phyloP scores from a whole-genome alignment of 78 protist species.

The Emiliania huxleyi region DNA sequence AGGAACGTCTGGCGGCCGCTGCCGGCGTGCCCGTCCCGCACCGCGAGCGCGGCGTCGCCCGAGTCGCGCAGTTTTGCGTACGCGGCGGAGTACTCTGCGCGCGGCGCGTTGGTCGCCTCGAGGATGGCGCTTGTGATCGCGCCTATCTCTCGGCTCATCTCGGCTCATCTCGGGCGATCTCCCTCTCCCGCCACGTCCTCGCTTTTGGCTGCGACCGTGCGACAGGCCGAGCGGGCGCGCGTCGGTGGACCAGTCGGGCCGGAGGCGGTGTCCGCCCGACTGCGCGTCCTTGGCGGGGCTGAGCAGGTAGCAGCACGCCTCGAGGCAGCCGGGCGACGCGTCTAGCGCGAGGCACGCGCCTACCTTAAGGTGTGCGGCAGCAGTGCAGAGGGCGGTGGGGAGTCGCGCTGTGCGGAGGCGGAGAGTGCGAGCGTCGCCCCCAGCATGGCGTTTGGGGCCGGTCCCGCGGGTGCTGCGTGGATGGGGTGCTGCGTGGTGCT shows the following conservation, averaged over 20 bases:
- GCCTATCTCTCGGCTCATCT: too few species aligned
- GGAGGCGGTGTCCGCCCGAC: conserved; percentile 10
- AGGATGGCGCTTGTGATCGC: not conserved
- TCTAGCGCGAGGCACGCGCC: not conserved
- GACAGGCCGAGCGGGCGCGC: not conserved
- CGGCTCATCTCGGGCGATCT: too few species aligned
- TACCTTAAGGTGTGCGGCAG: too few species aligned
- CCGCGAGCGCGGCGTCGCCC: not conserved
- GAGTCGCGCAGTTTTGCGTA: not conserved
- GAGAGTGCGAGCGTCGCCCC: too few species aligned
- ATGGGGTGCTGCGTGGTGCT: too few species aligned
- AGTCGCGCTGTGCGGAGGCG: too few species aligned
- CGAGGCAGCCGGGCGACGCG: not conserved
- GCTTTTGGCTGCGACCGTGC: not conserved
- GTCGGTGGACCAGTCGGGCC: not conserved
- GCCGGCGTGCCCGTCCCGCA: conserved; percentile 2
- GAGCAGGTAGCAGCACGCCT: not conserved
- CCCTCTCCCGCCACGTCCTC: too few species aligned
- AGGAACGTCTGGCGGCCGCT: not conserved
- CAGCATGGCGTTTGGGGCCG: too few species aligned
- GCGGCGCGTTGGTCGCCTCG: not conserved
- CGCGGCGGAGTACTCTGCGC: not conserved
- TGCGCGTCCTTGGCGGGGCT: conserved; percentile 11
- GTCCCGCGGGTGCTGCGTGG: too few species aligned
- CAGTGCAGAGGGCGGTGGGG: too few species aligned